phyloP scores from a whole-genome alignment of 805 yeast genomes.

The Wickerhamiella domercqiae region DNA sequence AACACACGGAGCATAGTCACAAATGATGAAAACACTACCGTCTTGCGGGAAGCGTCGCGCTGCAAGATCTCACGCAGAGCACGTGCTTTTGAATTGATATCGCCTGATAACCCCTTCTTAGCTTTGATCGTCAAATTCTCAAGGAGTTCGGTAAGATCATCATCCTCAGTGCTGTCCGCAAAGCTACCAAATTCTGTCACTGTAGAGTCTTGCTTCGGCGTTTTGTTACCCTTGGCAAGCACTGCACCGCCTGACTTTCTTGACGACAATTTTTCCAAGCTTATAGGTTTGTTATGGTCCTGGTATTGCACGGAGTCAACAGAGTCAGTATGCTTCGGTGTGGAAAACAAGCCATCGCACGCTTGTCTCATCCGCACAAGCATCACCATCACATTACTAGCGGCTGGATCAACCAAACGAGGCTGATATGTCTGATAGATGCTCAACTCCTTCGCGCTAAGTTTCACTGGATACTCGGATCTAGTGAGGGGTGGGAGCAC shows the following conservation, averaged over 20 bases:
- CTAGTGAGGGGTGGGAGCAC: slow-evolving; percentile 11
- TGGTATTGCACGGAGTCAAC: too few relatives aligned
- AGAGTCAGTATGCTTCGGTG: too few relatives aligned
- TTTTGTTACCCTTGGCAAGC: neutral
- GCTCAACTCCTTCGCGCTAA: slow-evolving; percentile 2
- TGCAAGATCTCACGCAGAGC: slow-evolving; percentile 24
- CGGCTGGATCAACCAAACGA: neutral
- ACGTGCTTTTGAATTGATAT: slow-evolving; percentile 21
- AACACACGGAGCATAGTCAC: slow-evolving; percentile 24
- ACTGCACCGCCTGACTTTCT: slow-evolving; percentile 1
- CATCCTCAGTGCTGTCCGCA: slow-evolving; percentile 10
- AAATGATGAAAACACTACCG: slow-evolving; percentile 34
- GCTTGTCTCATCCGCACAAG: slow-evolving; percentile 13
- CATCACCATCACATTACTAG: slow-evolving; percentile 3
- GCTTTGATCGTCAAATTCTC: slow-evolving; percentile 14
- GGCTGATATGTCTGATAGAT: neutral
- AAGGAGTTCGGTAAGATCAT: slow-evolving; percentile 20
- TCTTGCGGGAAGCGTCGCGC: slow-evolving; percentile 25
- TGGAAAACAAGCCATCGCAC: slow-evolving; percentile 7
- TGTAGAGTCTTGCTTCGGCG: neutral
- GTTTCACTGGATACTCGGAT: neutral
- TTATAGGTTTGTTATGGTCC: too few relatives aligned
- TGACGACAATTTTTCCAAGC: slow-evolving; percentile 3
- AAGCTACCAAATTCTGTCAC: neutral
- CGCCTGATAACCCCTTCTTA: slow-evolving; percentile 6